Percentiles rank a stretch among this genome's conserved stretches.
phyloP scores from a whole-genome alignment of 2,329 filamentous ascomycete genomes.

The Eutypella sp. region DNA sequence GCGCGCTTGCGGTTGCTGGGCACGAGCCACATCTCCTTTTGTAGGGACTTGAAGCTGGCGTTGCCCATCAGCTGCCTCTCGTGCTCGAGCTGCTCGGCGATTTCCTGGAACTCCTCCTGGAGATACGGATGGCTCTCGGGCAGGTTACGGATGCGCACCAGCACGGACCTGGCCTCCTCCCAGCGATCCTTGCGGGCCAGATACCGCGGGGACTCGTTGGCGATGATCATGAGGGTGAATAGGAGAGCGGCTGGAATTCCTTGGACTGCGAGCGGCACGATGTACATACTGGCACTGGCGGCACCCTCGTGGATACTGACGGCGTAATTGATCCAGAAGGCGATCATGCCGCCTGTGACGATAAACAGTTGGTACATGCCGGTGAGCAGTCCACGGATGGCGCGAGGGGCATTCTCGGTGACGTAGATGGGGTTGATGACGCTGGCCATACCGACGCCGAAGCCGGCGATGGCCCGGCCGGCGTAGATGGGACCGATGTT shows the following conservation, averaged over 20 bases:
- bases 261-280: slow-evolving; percentile 60
- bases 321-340: slow-evolving; percentile 49
- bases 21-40: slow-evolving; percentile 60
- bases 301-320: slow-evolving; percentile 31
- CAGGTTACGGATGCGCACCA: slow-evolving; percentile 53
- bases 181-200: slow-evolving; percentile 59
- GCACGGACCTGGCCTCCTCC: slow-evolving; percentile 53
- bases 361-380: slow-evolving; percentile 44
- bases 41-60: slow-evolving; percentile 49
- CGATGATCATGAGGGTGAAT: slow-evolving; percentile 54
- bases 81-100: slow-evolving; percentile 55
- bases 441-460: slow-evolving; percentile 39
- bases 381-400: slow-evolving; percentile 38
- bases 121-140: slow-evolving; percentile 48
- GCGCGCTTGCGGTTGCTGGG: slow-evolving; percentile 59
- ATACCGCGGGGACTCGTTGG: slow-evolving; percentile 61
- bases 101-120: slow-evolving; percentile 56
- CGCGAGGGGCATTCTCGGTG: slow-evolving; percentile 39
- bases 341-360: slow-evolving; percentile 37
- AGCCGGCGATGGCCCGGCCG: slow-evolving; percentile 49
- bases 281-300: slow-evolving; percentile 32
- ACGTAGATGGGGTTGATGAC: slow-evolving; percentile 40
- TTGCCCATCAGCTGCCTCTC: slow-evolving; percentile 55
- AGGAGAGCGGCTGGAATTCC: slow-evolving; percentile 57
- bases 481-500: slow-evolving; percentile 57